Base-by-base conservation (phyloP, 257 asterid genomes). In the Petrea volubilis region DNA sequence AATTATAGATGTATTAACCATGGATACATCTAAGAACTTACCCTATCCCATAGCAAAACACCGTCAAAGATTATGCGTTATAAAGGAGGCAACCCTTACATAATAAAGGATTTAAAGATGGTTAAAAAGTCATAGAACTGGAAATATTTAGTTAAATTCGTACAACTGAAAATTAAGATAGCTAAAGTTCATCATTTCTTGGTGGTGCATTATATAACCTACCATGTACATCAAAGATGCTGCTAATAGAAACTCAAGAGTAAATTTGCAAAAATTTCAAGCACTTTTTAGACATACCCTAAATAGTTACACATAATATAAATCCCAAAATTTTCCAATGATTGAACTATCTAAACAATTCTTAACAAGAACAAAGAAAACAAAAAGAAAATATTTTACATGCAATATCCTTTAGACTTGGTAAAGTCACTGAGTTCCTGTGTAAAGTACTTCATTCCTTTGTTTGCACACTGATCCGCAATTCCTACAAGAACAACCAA, bases 381-480 rank as follows among this genome's bases (percentile, higher is more conserved):
- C 18, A 15, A 41, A 18, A n/a, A 50, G 58, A 7, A 62, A 65
- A 72, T 47, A 67, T 13, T 70, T 66, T 72, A 93, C 97, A 91
- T 34, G 94, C 97, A 93, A 74, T 80, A 81, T 80, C 98, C 98
- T 66, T 72, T 50, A 51, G 94, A 82, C 24, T 82, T 80, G 9
- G 97, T 91, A 83, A 79, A 89, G 10, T 85, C 73, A 52, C 70
- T 83, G 71, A 93, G 89, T 82, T 87, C 86, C 74, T 87, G 75
- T 0, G 96, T 90, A 64, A 93, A 89, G n/a, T 78, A 87, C 77
- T 81, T 86, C 72, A 91, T 46, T 56, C 97, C 98, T 79, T 38
- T 75, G 74, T 89, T 85, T 6, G 96, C 79, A 75, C 97, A 93
- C 85, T 93, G 97, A 70, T 93, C 96, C 73, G 96, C 98, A 61